Base-by-base conservation (phyloP, 768 basidiomycete genomes). In the Kwoniella europaea region DNA sequence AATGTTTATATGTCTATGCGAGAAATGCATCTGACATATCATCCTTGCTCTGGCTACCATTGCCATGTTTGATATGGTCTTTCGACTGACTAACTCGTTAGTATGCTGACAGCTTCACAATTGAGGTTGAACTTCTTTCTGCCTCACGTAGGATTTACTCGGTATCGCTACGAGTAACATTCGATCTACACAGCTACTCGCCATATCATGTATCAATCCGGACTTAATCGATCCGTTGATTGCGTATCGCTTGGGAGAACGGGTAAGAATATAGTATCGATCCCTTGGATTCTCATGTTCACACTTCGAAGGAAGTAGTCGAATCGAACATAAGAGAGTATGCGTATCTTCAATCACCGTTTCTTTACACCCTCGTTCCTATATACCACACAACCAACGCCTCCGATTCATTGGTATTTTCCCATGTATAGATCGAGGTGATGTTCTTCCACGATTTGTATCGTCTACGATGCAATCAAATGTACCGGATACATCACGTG, bases 21-120 rank as follows among this genome's bases (percentile, higher is more conserved):
- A 27, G 35, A 59, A 59, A 61, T 61, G 59, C 59, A 61, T 61
- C 6, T 9, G 35, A 22, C 42, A 15, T 61, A 15, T 20, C 16
- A 22, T 41, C 27, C 20, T 27, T 61, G 59, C 41, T 7, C 27
- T 44, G 24, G 24, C 15, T n/a, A 35, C 6, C 35, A 35, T 35
- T 35, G 35, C 35, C 35, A 35, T 35, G 35, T 35, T 35, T 35
- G 35, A 35, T 35, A 35, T 35, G 35, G 6, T 7, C 35, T 35
- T 35, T 35, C 35, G 35, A 35, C 35, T 35, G 35, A 35, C 35
- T 35, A 7, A 35, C 35, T 35, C 35, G 35, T 35, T 35, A 35
- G 35, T 35, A 35, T 35, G 35, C 35, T 7, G 7, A 35, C 7
- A 3, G 35, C 35, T 35, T 35, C 35, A 4, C 35, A 35, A 35